Percentiles rank a stretch among this genome's conserved stretches.
phyloP scores from a whole-genome alignment of 2,329 filamentous ascomycete genomes.

The Anisogramma anomala region DNA sequence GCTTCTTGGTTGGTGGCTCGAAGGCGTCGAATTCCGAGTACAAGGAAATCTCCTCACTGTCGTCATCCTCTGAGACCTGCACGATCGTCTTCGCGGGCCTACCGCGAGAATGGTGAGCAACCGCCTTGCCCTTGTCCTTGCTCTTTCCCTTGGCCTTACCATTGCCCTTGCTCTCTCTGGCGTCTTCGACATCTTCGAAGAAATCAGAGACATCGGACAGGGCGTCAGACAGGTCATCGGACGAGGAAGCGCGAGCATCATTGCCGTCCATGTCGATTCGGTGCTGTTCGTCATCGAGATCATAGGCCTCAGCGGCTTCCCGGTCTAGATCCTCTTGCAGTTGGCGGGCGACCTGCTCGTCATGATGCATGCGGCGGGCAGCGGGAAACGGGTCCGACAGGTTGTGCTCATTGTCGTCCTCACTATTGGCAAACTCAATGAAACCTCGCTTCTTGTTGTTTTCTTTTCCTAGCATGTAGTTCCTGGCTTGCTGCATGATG shows the following conservation, averaged over 20 bases:
- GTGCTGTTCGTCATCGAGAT: slow-evolving; percentile 7
- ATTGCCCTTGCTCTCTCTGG: no score
- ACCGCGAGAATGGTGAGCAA: neutral
- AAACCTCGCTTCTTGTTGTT: slow-evolving; percentile 32
- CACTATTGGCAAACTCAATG: slow-evolving; percentile 32
- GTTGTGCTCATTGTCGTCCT: slow-evolving; percentile 32
- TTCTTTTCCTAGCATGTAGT: slow-evolving; percentile 13
- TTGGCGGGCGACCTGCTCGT: slow-evolving; percentile 42
- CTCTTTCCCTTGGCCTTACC: no score
- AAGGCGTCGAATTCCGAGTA: slow-evolving; percentile 5
- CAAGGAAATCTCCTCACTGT: slow-evolving; percentile 16
- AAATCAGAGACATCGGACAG: no score
- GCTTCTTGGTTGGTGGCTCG: slow-evolving; percentile 9
- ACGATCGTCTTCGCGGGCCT: slow-evolving; percentile 1
- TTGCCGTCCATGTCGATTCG: slow-evolving; percentile 2
- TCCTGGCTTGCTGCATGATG: slow-evolving; percentile 26
- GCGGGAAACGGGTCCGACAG: slow-evolving; percentile 29
- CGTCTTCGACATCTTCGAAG: no score
- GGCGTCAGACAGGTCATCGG: no score
- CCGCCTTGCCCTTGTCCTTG: slow-evolving; percentile 14
- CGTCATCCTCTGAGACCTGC: slow-evolving; percentile 10
- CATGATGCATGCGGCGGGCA: slow-evolving; percentile 40
- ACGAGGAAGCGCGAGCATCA: slow-evolving; percentile 3
- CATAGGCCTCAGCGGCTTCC: slow-evolving; percentile 4
- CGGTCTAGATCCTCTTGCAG: slow-evolving; percentile 38